phyloP scores from a whole-genome alignment of 2,329 filamentous ascomycete genomes.

The Tympanopsis confertula region DNA sequence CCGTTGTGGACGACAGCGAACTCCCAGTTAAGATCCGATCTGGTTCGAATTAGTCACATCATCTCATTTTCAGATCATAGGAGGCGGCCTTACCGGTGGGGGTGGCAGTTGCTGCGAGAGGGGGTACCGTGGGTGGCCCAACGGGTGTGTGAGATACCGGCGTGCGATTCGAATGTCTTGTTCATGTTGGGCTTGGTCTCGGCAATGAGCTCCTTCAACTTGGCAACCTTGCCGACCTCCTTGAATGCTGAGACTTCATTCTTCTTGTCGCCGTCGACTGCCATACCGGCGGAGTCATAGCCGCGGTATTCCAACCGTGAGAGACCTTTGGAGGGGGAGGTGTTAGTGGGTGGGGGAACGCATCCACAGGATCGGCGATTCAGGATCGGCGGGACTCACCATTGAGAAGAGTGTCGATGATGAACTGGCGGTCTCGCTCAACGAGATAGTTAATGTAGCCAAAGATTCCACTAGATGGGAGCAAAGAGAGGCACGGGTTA shows the following conservation, averaged over 20 bases:
- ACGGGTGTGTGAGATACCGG: slow-evolving; percentile 95
- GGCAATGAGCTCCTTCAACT: slow-evolving; percentile 85
- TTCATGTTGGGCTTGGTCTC: slow-evolving; percentile 71
- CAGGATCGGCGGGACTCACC: slow-evolving; percentile 42
- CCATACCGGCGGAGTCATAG: slow-evolving; percentile 94
- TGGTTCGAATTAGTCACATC: slow-evolving; percentile 21
- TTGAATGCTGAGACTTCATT: slow-evolving; percentile 96
- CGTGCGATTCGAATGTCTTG: slow-evolving; percentile 95
- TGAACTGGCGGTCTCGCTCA: slow-evolving; percentile 95
- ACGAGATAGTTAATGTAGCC: slow-evolving; percentile 99
- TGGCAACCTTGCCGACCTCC: slow-evolving; percentile 98
- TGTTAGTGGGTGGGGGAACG: background rate
- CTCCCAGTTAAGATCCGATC: slow-evolving; percentile 90
- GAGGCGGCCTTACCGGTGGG: slow-evolving; percentile 70
- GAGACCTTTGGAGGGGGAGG: slow-evolving; percentile 48
- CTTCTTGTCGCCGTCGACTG: slow-evolving; percentile 96
- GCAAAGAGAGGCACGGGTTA: too few relatives aligned
- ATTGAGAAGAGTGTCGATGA: slow-evolving; percentile 91
- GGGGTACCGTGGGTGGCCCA: slow-evolving; percentile 97
- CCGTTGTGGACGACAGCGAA: slow-evolving; percentile 98
- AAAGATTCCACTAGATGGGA: slow-evolving; percentile 77
- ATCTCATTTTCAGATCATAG: background rate
- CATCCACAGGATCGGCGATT: too few relatives aligned
- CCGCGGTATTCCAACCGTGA: slow-evolving; percentile 95
- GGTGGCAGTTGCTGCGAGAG: slow-evolving; percentile 92